A percentile compares a stretch with the other conserved stretches of the same genome.
Conservation (phyloP, 2,329 filamentous ascomycete species). For the Zalaria sp. region DNA sequence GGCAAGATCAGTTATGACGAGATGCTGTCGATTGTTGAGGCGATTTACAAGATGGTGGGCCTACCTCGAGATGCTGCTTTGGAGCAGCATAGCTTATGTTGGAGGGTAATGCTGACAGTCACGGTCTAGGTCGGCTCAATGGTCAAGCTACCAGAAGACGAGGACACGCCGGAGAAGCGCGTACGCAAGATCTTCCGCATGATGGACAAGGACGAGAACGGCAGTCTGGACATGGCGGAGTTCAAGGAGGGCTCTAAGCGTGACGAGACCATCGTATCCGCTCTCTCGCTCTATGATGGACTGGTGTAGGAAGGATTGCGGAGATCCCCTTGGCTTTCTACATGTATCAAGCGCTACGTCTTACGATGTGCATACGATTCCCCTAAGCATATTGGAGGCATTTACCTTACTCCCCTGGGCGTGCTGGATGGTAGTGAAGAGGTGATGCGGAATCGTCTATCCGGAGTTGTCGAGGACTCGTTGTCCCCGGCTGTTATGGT, state of each 20-base stretch:
- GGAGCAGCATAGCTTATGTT: no score
- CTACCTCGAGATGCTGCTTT: neutral
- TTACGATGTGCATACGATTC: slow-evolving; percentile 1
- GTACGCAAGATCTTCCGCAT: slow-evolving; percentile 97
- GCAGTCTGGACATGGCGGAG: slow-evolving; percentile 88
- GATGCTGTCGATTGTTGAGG: slow-evolving; percentile 97
- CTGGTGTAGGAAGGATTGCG: slow-evolving; percentile 48
- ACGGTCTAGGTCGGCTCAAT: slow-evolving; percentile 77
- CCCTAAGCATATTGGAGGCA: neutral
- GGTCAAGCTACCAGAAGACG: slow-evolving; percentile 97
- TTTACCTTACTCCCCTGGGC: neutral
- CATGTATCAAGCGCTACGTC: neutral
- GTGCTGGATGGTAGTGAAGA: neutral
- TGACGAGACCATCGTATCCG: slow-evolving; percentile 96
- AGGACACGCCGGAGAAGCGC: slow-evolving; percentile 97
- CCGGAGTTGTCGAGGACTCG: no score
- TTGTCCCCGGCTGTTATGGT: no score
- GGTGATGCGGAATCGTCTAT: no score
- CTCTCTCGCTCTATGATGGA: slow-evolving; percentile 89
- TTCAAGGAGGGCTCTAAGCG: slow-evolving; percentile 99
- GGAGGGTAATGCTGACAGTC: slow-evolving; percentile 3
- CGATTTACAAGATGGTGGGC: slow-evolving; percentile 96
- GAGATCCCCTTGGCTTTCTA: neutral
- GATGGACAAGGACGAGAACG: slow-evolving; percentile 99
- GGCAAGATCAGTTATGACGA: slow-evolving; percentile 98